Base-by-base conservation (phyloP, 2,329 filamentous ascomycete species). In the Aspergillus niger region DNA sequence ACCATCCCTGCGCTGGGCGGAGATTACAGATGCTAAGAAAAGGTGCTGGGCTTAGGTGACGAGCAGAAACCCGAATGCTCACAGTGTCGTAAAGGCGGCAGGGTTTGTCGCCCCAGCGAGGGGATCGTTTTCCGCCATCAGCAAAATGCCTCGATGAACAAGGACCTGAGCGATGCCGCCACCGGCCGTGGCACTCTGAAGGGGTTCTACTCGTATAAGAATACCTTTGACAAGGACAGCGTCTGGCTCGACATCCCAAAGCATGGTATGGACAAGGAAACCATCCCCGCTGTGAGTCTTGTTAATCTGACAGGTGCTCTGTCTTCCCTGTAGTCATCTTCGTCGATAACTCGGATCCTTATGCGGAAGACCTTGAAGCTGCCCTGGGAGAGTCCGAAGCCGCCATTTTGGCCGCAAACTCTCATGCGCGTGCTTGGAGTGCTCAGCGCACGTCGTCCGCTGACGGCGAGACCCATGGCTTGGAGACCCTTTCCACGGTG, bases 101-200 rank as follows among this genome's bases (percentile, higher is more conserved):
- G 86, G 66, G 81, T 86, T 73, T 89, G 86, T 72, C 77, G 84
- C 49, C 84, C 84, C 24, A 86, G 83, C 68, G 85, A 85, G 63
- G 86, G 85, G 55, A 83, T 89, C 66, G 84, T 88, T 48, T 89
- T 89, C 68, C 83, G 86, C 58, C 87, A 89, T 72, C 86, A 89
- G 69, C 86, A 89, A 74, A 89, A 89, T 81, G 86, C 86, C 30
- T 88, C 85, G 20, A 86, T 89, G 85, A 89, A 88, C 61, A 81
- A 83, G 52, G 69, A 72, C 39, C 75, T 76, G 13, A 77, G 79
- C 48, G 77, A 80, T 13, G 66, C 69, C 10, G 69, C 71, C 5
- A 70, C 72, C 60, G 73, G 70, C 13, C 73, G 75, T 47, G 81
- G 79, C 38, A 79, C 77, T 53, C 74, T 88, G 62, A 85, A 84